Conservation (phyloP, 345 rosid species). For the Heritiera fomes region DNA sequence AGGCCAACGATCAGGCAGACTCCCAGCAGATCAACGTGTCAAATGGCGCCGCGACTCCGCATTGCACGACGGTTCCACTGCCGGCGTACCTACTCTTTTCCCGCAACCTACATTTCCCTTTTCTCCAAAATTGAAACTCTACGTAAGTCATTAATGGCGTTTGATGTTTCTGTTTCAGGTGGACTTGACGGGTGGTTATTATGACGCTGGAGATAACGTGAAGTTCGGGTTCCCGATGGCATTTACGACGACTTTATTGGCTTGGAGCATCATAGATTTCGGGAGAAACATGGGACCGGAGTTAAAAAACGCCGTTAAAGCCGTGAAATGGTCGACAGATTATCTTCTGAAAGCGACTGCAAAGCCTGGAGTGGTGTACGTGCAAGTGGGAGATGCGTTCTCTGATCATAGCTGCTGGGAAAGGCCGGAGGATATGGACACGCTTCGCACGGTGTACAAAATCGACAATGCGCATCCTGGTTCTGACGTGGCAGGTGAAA, state of each 20-base stretch:
- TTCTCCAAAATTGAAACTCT: background rate
- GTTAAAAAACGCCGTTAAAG: constrained; percentile 60
- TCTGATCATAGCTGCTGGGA: constrained; percentile 95
- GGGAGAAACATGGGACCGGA: constrained; percentile 84
- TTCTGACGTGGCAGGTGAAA: constrained; percentile 96
- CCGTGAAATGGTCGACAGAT: constrained; percentile 83
- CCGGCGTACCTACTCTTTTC: constrained; percentile 39
- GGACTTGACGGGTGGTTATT: constrained; percentile 86
- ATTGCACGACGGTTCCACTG: constrained; percentile 74
- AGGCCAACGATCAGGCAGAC: constrained; percentile 90
- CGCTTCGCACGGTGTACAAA: constrained; percentile 73
- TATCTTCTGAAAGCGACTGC: constrained; percentile 87
- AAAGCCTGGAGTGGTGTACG: constrained; percentile 58
- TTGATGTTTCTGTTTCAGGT: constrained; percentile 40
- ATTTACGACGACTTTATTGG: constrained; percentile 78
- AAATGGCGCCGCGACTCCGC: constrained; percentile 91
- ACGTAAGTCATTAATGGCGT: background rate
- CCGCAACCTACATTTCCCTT: constrained; percentile 23
- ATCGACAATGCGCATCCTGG: constrained; percentile 78
- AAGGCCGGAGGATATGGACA: constrained; percentile 97
- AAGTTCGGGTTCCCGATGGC: constrained; percentile 99
- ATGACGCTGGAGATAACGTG: constrained; percentile 95
- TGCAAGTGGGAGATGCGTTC: constrained; percentile 87
- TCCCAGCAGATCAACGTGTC: constrained; percentile 75
- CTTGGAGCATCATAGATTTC: constrained; percentile 95